These are phyloP conservation scores for Eucalyptus curtisii DNA, from an alignment of 345 rosid genomes.

Conservation along the genomic window DNA sequence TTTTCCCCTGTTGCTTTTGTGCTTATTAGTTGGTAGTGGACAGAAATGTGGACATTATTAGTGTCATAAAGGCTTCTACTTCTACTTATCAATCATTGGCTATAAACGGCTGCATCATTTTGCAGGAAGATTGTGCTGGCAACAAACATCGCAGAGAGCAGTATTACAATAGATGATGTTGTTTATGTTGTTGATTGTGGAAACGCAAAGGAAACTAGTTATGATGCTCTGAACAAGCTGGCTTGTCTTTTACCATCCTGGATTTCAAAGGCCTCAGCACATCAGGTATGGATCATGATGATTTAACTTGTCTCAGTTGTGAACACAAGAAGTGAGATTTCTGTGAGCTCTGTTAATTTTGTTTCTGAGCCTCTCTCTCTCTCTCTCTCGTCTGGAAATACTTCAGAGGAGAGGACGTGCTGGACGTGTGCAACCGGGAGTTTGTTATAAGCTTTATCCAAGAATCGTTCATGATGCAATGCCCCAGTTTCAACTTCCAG, in stretches of 20 bases:
- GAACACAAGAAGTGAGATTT: neutral
- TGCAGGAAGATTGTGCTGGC: constrained; percentile 88
- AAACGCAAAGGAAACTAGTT: constrained; percentile 95
- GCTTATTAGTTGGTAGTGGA: neutral
- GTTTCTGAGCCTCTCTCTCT: neutral
- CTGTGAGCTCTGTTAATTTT: neutral
- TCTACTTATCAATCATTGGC: neutral
- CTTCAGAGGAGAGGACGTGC: constrained; percentile 94
- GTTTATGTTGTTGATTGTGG: constrained; percentile 96
- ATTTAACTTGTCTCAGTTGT: neutral
- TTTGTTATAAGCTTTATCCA: constrained; percentile 90
- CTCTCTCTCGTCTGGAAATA: neutral
- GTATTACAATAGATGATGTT: constrained; percentile 94
- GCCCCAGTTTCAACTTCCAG: constrained; percentile 80
- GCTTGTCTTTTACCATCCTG: constrained; percentile 93
- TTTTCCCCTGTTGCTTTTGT: neutral
- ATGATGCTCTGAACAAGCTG: constrained; percentile 94
- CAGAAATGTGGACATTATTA: neutral
- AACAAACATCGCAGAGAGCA: constrained; percentile 97
- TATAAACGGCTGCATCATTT: neutral
- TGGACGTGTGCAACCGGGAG: constrained; percentile 96
- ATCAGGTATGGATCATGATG: constrained; percentile 44
- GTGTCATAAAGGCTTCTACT: neutral
- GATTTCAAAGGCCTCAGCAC: constrained; percentile 96
- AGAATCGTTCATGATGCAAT: constrained; percentile 67